Conservation (phyloP, 2,329 filamentous ascomycete genomes). For the Endocalyx cinctus region DNA sequence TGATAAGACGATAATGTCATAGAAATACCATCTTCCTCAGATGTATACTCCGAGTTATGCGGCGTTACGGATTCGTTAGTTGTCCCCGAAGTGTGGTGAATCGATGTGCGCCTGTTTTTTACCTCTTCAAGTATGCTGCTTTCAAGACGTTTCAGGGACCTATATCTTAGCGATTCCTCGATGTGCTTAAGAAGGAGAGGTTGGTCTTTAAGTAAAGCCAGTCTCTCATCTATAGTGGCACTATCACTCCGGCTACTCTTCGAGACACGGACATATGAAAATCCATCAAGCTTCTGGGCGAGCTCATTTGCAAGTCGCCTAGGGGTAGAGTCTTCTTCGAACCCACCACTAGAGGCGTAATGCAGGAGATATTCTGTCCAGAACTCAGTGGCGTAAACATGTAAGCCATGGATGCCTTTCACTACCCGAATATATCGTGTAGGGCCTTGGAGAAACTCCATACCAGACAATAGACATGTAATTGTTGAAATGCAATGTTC, state of each 20-base stretch:
- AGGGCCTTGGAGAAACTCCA: conserved; percentile 11
- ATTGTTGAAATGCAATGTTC: conserved; percentile 19
- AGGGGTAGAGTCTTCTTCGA: neutral
- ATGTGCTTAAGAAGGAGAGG: conserved; percentile 4
- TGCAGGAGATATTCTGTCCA: conserved; percentile 26
- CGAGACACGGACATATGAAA: neutral
- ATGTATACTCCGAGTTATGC: neutral
- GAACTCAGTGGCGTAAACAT: conserved; percentile 25
- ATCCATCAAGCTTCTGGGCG: neutral
- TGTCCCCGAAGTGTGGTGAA: neutral
- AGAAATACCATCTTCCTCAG: neutral
- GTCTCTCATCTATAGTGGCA: conserved; percentile 1
- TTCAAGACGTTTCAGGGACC: conserved; percentile 1
- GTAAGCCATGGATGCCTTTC: conserved; percentile 25
- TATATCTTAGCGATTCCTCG: neutral
- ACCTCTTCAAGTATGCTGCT: conserved; percentile 1
- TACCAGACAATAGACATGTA: conserved; percentile 20
- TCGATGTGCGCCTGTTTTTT: no score
- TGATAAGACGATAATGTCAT: conserved; percentile 1
- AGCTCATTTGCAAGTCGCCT: neutral
- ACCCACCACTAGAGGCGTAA: neutral
- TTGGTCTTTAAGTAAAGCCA: neutral
- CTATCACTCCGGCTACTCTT: neutral
- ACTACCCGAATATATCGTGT: conserved; percentile 12
- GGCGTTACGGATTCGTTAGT: neutral